Base-by-base conservation (phyloP, 2,329 filamentous ascomycete genomes). In the Anthostomella pinea region DNA sequence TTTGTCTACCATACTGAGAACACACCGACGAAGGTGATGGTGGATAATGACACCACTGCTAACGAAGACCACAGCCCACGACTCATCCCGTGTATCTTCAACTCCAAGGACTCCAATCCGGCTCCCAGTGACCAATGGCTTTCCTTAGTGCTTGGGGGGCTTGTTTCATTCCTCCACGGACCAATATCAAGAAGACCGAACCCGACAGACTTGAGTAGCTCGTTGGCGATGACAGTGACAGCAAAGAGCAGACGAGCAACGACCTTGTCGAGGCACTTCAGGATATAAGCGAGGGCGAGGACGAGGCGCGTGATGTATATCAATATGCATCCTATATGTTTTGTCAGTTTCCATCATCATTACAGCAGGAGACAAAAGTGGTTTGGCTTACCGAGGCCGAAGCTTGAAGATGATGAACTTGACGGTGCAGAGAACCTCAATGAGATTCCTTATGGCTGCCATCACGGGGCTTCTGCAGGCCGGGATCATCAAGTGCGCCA, bases 381-480 rank as follows among this genome's bases (percentile, higher is more conserved):
- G n/a, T n/a, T n/a, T n/a, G n/a, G 40, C 48, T 38, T 54, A 54
- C 52, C 52, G 15, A 55, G 51, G 22, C 52, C 52, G 20, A 55
- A n/a, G 46, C 49, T 55, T 55, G 43, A 49, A 44, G 35, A 55
- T 45, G 35, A 52, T 45, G 18, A 45, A 41, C 49, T 54, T 55
- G 20, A 51, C 45, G 26, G 52, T 53, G 15, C 37, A 41, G 25
- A 55, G 48, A 10, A 54, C 18, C 39, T 55, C 51, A 18, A n/a
- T n/a, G n/a, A n/a, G n/a, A n/a, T n/a, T n/a, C n/a, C n/a, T n/a
- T n/a, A n/a, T n/a, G n/a, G n/a, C n/a, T n/a, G n/a, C n/a, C n/a
- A n/a, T n/a, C n/a, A n/a, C n/a, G n/a, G n/a, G n/a, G n/a, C n/a
- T n/a, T n/a, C n/a, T n/a, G n/a, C n/a, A n/a, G n/a, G n/a, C n/a